These are phyloP conservation scores for Termitomyces sp. DNA, from an alignment of 1,284 basidiomycete genomes.

Conservation along the genomic window DNA sequence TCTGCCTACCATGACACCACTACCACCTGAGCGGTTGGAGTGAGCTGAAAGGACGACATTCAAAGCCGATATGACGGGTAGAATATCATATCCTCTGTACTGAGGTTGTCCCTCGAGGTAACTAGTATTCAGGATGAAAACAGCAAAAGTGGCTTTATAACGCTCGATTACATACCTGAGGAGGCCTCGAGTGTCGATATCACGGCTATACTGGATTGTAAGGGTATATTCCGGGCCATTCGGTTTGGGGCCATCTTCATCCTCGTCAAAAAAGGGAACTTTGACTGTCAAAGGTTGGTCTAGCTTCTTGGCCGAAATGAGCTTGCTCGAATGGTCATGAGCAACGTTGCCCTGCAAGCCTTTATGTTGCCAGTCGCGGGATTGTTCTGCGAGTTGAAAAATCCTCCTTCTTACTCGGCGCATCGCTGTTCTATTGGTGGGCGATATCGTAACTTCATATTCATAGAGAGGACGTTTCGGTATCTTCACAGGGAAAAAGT, in stretches of 20 bases:
- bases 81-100: constrained; percentile 57
- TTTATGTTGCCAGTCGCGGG: constrained; percentile 46
- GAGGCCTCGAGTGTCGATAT: constrained; percentile 56
- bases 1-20: constrained; percentile 67
- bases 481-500: constrained; percentile 68
- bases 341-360: constrained; percentile 54
- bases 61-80: constrained; percentile 65
- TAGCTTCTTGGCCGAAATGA: constrained; percentile 52
- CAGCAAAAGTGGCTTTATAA: neutral
- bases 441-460: constrained; percentile 62
- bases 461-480: constrained; percentile 60
- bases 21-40: constrained; percentile 51
- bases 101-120: constrained; percentile 56
- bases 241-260: constrained; percentile 41
- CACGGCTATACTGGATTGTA: constrained; percentile 51
- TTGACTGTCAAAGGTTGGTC: constrained; percentile 54
- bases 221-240: constrained; percentile 57
- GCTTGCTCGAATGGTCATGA: constrained; percentile 63
- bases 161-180: constrained; percentile 36
- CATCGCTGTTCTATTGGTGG: constrained; percentile 40
- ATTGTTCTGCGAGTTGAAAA: constrained; percentile 64
- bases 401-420: constrained; percentile 63
- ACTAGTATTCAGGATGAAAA: constrained; percentile 29
- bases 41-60: constrained; percentile 65
- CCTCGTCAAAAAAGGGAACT: constrained; percentile 62